Evolutionary conservation across 2,329 filamentous ascomycete genomes (phyloP).

Genomic region (Fusarium liriodendri): DNA sequence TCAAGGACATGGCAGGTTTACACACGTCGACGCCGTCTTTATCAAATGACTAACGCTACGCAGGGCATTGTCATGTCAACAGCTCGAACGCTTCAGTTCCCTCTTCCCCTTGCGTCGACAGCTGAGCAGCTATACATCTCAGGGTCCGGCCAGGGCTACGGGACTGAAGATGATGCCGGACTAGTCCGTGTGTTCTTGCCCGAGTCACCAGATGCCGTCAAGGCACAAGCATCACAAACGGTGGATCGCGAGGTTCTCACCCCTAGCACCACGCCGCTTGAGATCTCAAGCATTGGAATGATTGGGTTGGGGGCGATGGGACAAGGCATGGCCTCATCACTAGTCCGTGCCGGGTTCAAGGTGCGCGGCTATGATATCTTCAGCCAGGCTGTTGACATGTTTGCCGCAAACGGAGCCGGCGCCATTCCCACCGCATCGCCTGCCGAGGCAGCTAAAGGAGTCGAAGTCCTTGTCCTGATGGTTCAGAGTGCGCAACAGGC

Average conservation of each 20-base stretch:
- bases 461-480: neutral
- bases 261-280: neutral
- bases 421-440: neutral
- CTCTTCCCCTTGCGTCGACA: neutral
- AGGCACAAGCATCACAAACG: neutral
- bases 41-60: neutral
- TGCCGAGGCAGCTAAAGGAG: neutral
- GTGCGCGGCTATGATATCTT: neutral
- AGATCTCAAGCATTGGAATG: neutral
- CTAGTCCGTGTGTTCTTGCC: neutral
- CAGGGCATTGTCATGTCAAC: neutral
- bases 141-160: neutral
- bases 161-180: neutral
- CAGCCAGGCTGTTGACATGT: neutral
- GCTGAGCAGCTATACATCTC: neutral
- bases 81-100: neutral
- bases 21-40: neutral
- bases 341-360: neutral
- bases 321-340: neutral
- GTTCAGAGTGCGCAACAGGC: neutral
- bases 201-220: neutral
- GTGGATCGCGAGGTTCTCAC: neutral
- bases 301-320: neutral
- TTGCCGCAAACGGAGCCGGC: neutral
- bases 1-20: neutral